These are phyloP conservation scores for Paecilomyces formosus DNA, from an alignment of 2,329 filamentous ascomycete genomes.

Conservation along the genomic window DNA sequence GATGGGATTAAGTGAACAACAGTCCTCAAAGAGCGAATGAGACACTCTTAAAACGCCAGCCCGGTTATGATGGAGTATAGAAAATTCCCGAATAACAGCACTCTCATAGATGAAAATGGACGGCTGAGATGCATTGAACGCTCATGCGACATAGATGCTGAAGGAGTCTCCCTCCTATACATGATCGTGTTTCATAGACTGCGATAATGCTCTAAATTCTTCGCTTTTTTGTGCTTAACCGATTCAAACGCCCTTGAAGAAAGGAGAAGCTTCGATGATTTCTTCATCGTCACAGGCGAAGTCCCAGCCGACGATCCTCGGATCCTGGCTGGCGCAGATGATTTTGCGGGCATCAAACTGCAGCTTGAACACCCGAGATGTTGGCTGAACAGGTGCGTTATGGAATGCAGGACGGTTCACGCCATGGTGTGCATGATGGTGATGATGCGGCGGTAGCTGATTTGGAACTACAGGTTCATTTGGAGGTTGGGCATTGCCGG, in stretches of 20 bases:
- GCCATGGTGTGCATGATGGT: slow-evolving; percentile 8
- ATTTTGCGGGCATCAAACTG: slow-evolving; percentile 93
- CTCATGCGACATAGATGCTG: neutral
- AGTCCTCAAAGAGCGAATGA: neutral
- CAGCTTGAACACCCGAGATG: slow-evolving; percentile 79
- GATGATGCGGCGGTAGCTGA: slow-evolving; percentile 6
- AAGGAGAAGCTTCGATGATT: slow-evolving; percentile 67
- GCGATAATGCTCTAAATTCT: neutral
- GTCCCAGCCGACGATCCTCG: slow-evolving; percentile 93
- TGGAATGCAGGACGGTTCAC: slow-evolving; percentile 17
- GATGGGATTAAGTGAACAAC: neutral
- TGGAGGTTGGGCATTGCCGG: neutral
- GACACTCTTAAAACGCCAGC: neutral
- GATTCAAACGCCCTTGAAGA: slow-evolving; percentile 53
- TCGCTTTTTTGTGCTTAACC: neutral
- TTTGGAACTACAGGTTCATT: slow-evolving; percentile 5
- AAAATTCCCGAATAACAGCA: neutral
- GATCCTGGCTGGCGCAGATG: slow-evolving; percentile 88
- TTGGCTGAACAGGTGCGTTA: slow-evolving; percentile 26
- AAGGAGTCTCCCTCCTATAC: neutral
- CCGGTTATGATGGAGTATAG: neutral
- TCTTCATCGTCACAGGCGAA: slow-evolving; percentile 83
- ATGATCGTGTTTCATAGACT: neutral
- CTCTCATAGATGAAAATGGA: neutral
- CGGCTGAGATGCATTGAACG: neutral